phyloP scores from a whole-genome alignment of 441 rosid species.

The Populus hybrid region DNA sequence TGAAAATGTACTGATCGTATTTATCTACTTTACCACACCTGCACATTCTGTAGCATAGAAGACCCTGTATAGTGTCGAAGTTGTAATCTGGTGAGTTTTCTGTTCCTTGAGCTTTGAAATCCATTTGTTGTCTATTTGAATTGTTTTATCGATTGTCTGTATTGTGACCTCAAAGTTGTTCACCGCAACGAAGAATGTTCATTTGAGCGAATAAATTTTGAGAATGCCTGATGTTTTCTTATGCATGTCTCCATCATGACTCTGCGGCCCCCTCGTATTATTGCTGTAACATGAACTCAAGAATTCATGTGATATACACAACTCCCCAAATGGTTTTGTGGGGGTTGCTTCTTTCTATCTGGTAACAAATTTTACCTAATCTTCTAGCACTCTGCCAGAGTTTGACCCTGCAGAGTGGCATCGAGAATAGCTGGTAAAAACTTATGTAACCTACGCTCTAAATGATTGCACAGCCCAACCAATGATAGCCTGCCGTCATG shows the following conservation, averaged over 20 bases:
- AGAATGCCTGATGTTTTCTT: not conserved
- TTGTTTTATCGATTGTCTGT: slow-evolving; percentile 30
- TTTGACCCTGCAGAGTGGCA: not conserved
- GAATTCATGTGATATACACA: not conserved
- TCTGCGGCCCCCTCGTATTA: not conserved
- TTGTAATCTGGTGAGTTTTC: slow-evolving; percentile 32
- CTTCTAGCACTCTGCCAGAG: not conserved
- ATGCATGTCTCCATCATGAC: not conserved
- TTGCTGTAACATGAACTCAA: not conserved
- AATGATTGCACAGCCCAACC: not conserved
- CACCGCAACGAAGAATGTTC: slow-evolving; percentile 19
- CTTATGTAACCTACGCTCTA: not conserved
- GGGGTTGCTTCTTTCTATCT: not conserved
- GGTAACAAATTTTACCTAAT: not conserved
- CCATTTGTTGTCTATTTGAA: slow-evolving; percentile 17
- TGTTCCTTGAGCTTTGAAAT: slow-evolving; percentile 21
- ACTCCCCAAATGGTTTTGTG: not conserved
- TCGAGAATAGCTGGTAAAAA: not conserved
- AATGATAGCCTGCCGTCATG: not conserved
- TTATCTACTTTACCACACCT: slow-evolving; percentile 15
- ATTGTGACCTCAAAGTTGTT: slow-evolving; percentile 32
- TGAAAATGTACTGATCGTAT: slow-evolving; percentile 22
- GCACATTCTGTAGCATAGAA: slow-evolving; percentile 47
- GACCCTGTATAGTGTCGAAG: slow-evolving; percentile 46
- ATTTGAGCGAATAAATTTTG: slow-evolving; percentile 32